A percentile compares a stretch with the other conserved stretches of the same genome.
Evolutionary conservation across 2,329 filamentous ascomycete species (phyloP).

Genomic region (Lasiodiplodia citricola): DNA sequence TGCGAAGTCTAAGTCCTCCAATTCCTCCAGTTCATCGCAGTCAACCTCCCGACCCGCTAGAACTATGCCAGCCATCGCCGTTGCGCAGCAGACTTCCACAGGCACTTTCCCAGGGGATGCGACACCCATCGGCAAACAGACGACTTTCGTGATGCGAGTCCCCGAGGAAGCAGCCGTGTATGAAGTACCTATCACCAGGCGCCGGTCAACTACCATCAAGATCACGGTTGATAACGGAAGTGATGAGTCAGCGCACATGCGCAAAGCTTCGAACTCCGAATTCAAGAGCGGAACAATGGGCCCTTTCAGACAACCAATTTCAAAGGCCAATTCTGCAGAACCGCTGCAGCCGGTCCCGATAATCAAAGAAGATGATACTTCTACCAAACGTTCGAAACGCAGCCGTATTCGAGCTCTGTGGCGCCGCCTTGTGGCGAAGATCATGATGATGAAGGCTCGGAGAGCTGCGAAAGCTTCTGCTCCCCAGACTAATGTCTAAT

Average conservation of each 20-base stretch:
- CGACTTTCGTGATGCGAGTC: not conserved
- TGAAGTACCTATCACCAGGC: not conserved
- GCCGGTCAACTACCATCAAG: not conserved
- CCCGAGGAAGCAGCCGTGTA: not conserved
- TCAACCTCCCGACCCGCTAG: not conserved
- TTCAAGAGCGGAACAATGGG: not conserved
- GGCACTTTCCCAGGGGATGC: not conserved
- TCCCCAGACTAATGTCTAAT: not conserved
- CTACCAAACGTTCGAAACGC: slow-evolving; percentile 4
- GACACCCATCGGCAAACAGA: not conserved
- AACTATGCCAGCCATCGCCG: not conserved
- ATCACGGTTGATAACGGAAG: not conserved
- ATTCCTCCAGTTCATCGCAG: not conserved
- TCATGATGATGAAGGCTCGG: slow-evolving; percentile 4
- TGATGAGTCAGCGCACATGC: not conserved
- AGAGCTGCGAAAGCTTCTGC: not conserved
- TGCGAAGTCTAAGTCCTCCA: not conserved
- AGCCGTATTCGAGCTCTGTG: not conserved
- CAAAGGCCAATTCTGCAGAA: not conserved
- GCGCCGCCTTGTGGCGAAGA: slow-evolving; percentile 6
- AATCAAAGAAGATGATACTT: not conserved
- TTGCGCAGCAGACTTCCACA: not conserved
- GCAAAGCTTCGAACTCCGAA: not conserved
- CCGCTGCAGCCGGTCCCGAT: not conserved
- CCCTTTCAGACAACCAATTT: too few species aligned